Evolutionary conservation across 352 stramenopile genomes (phyloP).

Genomic region (Phytophthora kernoviae): DNA sequence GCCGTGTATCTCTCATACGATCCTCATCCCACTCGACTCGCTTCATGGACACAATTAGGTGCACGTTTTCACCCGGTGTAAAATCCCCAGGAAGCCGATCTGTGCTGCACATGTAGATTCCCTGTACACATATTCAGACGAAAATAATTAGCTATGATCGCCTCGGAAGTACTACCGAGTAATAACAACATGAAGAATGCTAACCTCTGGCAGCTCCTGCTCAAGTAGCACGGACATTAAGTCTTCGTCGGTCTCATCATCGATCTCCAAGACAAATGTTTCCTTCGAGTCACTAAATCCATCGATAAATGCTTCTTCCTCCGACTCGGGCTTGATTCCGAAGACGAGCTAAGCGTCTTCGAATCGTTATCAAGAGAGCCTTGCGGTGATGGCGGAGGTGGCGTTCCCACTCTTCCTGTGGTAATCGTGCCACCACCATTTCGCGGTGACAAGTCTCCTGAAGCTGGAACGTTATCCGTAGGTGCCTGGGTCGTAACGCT

Average conservation of each 20-base stretch:
- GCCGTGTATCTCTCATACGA: conserved; percentile 82
- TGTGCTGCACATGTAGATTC: conserved; percentile 89
- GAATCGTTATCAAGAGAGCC: conserved; percentile 50
- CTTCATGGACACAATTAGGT: conserved; percentile 89
- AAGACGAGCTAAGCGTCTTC: conserved; percentile 72
- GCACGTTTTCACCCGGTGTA: conserved; percentile 70
- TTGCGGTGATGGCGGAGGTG: conserved; percentile 18
- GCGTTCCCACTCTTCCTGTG: conserved; percentile 11
- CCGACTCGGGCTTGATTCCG: conserved; percentile 81
- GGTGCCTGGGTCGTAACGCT: conserved; percentile 2
- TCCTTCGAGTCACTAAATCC: conserved; percentile 84
- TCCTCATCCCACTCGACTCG: conserved; percentile 88
- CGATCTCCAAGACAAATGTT: conserved; percentile 91
- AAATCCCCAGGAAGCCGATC: conserved; percentile 81
- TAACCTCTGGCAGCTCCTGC: conserved; percentile 79
- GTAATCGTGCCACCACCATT: conserved; percentile 6
- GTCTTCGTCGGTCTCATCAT: conserved; percentile 93
- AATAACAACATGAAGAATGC: too few relatives aligned
- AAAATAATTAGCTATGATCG: not conserved
- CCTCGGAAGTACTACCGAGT: too few relatives aligned
- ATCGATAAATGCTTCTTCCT: conserved; percentile 81
- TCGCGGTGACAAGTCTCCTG: conserved; percentile 14
- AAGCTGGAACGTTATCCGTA: conserved; percentile 22
- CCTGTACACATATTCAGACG: conserved; percentile 30
- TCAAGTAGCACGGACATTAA: conserved; percentile 91